Evolutionary conservation across 331 rosid genomes (phyloP).

Genomic region (Dryas integrifolia): DNA sequence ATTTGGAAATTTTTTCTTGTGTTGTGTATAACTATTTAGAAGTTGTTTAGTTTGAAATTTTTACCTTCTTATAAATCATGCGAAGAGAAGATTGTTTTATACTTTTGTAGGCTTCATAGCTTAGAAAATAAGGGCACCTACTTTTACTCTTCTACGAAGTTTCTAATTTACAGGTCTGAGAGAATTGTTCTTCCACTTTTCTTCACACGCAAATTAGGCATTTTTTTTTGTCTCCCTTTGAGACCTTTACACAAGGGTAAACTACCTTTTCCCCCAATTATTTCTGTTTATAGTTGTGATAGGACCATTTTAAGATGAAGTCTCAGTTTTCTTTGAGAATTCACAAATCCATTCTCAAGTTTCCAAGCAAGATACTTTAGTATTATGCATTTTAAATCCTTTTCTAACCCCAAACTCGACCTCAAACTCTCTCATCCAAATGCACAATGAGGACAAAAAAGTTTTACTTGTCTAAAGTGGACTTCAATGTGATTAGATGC

Average conservation of each 20-base stretch:
- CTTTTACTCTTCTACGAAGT: background rate
- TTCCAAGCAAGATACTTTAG: background rate
- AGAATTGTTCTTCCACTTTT: slow-evolving; percentile 3
- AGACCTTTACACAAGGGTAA: background rate
- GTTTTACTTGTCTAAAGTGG: slow-evolving; percentile 4
- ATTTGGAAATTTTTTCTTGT: background rate
- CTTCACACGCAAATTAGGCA: slow-evolving; percentile 15
- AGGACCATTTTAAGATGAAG: background rate
- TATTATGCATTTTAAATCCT: background rate
- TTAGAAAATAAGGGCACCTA: background rate
- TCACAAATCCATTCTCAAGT: background rate
- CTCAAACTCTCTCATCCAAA: background rate
- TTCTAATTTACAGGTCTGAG: background rate
- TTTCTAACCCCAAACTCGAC: background rate
- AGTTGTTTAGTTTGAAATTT: slow-evolving; percentile 2
- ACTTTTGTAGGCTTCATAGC: slow-evolving; percentile 9
- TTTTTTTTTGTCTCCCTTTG: slow-evolving; percentile 9
- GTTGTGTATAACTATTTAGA: background rate
- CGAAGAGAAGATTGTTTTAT: background rate
- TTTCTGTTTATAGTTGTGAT: background rate
- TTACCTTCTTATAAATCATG: background rate
- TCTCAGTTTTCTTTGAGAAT: background rate
- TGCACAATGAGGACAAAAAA: slow-evolving; percentile 4
- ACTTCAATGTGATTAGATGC: background rate
- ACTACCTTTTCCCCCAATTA: background rate